These are phyloP conservation scores for Phytophthora pisi DNA, from an alignment of 352 stramenopile genomes.

Conservation along the genomic window DNA sequence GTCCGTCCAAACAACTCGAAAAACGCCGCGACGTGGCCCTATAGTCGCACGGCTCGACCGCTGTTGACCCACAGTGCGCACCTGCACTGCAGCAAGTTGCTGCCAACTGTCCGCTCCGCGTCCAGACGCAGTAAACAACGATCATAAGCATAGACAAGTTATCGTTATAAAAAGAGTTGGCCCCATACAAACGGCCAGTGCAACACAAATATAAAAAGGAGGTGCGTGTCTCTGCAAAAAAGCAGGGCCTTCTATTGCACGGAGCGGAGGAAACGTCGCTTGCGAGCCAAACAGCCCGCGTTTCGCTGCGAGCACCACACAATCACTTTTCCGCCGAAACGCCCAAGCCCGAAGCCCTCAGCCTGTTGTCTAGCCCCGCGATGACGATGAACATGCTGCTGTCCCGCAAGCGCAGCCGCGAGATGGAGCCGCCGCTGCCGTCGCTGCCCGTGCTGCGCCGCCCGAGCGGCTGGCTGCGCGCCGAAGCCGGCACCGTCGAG, in stretches of 20 bases:
- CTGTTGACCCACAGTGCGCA: neutral
- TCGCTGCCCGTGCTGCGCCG: conserved; percentile 35
- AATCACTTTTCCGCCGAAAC: conserved; percentile 20
- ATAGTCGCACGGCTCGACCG: neutral
- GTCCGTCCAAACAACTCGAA: neutral
- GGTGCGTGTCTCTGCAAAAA: conserved; percentile 15
- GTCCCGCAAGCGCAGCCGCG: conserved; percentile 53
- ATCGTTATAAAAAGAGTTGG: neutral
- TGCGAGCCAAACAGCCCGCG: conserved; percentile 6
- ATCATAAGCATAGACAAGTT: neutral
- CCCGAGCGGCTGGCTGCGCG: conserved; percentile 43
- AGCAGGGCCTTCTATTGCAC: conserved; percentile 10
- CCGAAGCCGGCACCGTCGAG: conserved; percentile 28
- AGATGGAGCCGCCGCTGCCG: conserved; percentile 23
- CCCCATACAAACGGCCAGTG: conserved; percentile 7
- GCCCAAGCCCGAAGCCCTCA: conserved; percentile 4
- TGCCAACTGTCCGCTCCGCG: too few relatives aligned
- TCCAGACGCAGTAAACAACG: neutral
- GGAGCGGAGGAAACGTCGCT: conserved; percentile 19
- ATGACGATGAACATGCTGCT: conserved; percentile 46
- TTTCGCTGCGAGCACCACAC: conserved; percentile 10
- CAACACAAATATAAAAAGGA: conserved; percentile 1
- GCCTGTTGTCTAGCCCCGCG: neutral
- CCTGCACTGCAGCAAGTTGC: too few relatives aligned
- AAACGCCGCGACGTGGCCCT: neutral